phyloP scores from a whole-genome alignment of 257 asterid genomes.

The Cinchona pubescens region DNA sequence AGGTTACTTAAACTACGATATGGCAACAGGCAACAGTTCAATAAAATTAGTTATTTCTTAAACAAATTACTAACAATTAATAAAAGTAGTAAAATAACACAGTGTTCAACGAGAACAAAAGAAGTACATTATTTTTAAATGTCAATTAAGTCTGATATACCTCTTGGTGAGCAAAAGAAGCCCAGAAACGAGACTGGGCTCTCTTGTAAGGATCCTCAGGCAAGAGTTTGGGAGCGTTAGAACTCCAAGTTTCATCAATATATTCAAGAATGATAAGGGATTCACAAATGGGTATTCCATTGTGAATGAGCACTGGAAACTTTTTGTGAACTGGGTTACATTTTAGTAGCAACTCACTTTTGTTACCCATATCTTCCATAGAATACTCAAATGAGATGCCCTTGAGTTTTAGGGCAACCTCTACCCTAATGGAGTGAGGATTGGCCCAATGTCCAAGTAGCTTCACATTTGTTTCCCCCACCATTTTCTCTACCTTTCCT shows the following conservation, averaged over 20 bases:
- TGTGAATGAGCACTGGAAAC: neutral
- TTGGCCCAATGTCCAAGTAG: neutral
- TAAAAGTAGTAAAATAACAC: no score
- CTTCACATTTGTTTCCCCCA: neutral
- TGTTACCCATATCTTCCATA: neutral
- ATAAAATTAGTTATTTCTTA: neutral
- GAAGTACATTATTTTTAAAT: no score
- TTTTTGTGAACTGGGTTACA: neutral
- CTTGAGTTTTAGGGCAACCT: neutral
- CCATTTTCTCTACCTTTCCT: neutral
- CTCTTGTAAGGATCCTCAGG: neutral
- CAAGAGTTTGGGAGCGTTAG: neutral
- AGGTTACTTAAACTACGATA: no score
- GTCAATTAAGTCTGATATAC: neutral
- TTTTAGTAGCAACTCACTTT: constrained; percentile 6
- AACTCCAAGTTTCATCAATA: neutral
- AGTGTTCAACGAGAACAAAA: no score
- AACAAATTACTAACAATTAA: neutral
- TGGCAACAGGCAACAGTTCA: neutral
- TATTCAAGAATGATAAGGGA: constrained; percentile 3
- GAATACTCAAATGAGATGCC: neutral
- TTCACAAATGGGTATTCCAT: constrained; percentile 1
- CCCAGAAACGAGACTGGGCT: neutral
- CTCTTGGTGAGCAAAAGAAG: neutral
- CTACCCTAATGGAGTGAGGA: neutral